Evolutionary conservation across 352 stramenopile species (phyloP).

Genomic region (Phytophthora lateralis): DNA sequence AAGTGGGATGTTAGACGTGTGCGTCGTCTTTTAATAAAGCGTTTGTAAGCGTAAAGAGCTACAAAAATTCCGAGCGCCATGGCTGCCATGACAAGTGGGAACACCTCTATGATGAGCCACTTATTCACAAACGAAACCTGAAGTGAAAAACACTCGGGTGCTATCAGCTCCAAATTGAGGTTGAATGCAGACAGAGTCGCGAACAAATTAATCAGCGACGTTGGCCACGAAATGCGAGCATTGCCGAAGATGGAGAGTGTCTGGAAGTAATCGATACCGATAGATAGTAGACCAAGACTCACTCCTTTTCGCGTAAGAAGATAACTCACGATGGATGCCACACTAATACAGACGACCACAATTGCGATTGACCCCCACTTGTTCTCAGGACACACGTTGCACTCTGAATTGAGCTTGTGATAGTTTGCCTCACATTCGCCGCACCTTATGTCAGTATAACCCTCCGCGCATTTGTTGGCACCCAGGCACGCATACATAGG

Average conservation of each 20-base stretch:
- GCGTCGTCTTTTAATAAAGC: constrained; percentile 51
- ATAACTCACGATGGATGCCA: constrained; percentile 58
- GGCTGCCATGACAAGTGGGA: constrained; percentile 51
- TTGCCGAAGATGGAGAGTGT: constrained; percentile 84
- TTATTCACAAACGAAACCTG: constrained; percentile 79
- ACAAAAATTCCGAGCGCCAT: constrained; percentile 56
- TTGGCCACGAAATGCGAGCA: constrained; percentile 71
- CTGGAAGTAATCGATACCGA: constrained; percentile 89
- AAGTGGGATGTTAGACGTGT: constrained; percentile 68
- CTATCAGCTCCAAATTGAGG: constrained; percentile 83
- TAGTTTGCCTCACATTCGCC: constrained; percentile 52
- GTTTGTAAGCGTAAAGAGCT: constrained; percentile 62
- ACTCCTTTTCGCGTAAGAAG: constrained; percentile 65
- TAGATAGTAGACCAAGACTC: constrained; percentile 73
- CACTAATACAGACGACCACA: constrained; percentile 54
- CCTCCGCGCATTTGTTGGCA: constrained; percentile 48
- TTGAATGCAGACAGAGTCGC: constrained; percentile 80
- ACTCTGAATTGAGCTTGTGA: constrained; percentile 72
- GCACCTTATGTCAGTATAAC: constrained; percentile 55
- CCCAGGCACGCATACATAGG: constrained; percentile 61
- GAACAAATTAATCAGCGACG: constrained; percentile 63
- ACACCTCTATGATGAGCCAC: constrained; percentile 67
- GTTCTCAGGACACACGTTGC: constrained; percentile 55
- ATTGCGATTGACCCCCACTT: constrained; percentile 61
- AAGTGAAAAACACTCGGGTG: constrained; percentile 79